Evolutionary conservation across 1,284 basidiomycete genomes (phyloP), one percentile per base, ranked within the genome.

Genomic region (Porogramme epimiltina): DNA sequence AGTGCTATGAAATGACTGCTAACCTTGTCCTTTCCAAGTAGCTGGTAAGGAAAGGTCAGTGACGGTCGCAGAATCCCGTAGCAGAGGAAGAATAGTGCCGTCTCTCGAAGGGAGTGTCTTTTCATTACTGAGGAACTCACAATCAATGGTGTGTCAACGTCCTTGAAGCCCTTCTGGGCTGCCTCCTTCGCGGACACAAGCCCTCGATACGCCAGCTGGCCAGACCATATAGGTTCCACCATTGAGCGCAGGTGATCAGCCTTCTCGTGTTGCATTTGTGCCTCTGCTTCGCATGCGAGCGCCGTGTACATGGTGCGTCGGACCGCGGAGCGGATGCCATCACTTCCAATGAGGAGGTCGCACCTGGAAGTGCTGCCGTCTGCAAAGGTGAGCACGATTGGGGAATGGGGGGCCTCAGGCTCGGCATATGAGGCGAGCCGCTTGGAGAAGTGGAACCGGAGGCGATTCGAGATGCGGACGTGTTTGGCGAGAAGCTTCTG

Each of bases 301-400:
- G 45, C 26, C 5, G 49, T 43, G 28, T 50, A 62, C 56, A 62
- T 52, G 15, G 34, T 42, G 3, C 33, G 38, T n/a, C 72, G 67
- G 6, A 70, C 66, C 23, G 66, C 70, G 56, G 77, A 79, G 63
- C 75, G 77, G 48, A 80, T 59, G 3, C 79, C 79, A 59, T 81
- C 79, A 48, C 75, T 74, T 16, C 78, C 79, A 47, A 80, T 64
- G 43, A 82, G 72, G 20, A 80, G 61, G 62, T 82, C 79, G 57
- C 77, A 79, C 25, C 65, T 67, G 3, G 73, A 67, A 19, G 66
- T 70, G 36, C 73, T 70, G 41, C 76, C 79, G 57, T 82, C 79
- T 55, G 75, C 73, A 60, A 81, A 82, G 33, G 66, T 54, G 47
- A 82, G 63, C 37, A 70, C 68, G 45, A 79, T 71, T 18, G 48